These are phyloP conservation scores for Madurella fahalii DNA, from an alignment of 2,329 filamentous ascomycete genomes.

Conservation along the genomic window DNA sequence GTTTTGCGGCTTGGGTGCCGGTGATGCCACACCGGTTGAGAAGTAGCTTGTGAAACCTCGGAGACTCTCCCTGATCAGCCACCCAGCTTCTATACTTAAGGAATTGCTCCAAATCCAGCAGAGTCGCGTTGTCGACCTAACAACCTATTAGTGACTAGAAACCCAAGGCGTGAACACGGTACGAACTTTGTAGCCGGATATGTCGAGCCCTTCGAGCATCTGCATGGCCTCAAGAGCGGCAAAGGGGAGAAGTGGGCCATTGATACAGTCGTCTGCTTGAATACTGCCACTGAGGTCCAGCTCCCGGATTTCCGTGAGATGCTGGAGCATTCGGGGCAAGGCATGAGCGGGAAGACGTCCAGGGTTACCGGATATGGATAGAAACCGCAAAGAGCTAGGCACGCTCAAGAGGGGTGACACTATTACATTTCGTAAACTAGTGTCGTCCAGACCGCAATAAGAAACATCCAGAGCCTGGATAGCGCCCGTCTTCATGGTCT, in stretches of 20 bases:
- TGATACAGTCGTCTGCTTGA: conserved; percentile 43
- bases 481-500: conserved; percentile 27
- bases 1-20: conserved; percentile 45
- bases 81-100: conserved; percentile 27
- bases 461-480: conserved; percentile 49
- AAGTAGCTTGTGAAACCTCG: conserved; percentile 42
- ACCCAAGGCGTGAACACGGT: not conserved
- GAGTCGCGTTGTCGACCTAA: conserved; percentile 47
- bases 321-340: conserved; percentile 41
- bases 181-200: conserved; percentile 50
- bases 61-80: conserved; percentile 25
- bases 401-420: conserved; percentile 42
- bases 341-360: conserved; percentile 48
- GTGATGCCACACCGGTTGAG: conserved; percentile 52
- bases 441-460: conserved; percentile 48
- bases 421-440: conserved; percentile 46
- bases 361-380: conserved; percentile 52
- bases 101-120: conserved; percentile 45
- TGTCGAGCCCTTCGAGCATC: conserved; percentile 50
- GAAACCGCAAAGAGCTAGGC: conserved; percentile 41
- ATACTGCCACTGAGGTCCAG: conserved; percentile 51
- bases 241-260: conserved; percentile 45
- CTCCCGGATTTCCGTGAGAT: conserved; percentile 42
- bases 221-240: conserved; percentile 39
- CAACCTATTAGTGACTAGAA: not conserved